Evolutionary conservation across 2,329 filamentous ascomycete species (phyloP).

Genomic region (Hymenoscyphus fructigenus): DNA sequence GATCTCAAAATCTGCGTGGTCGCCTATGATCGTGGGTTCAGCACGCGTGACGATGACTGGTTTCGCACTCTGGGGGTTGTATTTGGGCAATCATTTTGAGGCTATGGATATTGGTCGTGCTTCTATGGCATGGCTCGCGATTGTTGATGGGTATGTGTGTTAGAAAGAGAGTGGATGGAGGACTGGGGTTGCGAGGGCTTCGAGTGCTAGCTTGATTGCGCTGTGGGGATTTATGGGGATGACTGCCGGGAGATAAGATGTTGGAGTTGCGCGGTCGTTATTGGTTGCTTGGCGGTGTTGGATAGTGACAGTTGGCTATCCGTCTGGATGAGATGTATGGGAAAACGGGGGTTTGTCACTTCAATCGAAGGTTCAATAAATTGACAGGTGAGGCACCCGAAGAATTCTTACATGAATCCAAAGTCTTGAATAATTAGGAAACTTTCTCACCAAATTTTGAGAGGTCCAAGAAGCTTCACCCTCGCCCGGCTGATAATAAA

Average conservation of each 20-base stretch:
- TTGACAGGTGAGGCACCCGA: too few species aligned
- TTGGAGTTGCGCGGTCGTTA: not conserved
- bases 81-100: conserved; percentile 1
- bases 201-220: not conserved
- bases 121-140: not conserved
- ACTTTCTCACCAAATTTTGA: too few species aligned
- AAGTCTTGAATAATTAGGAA: too few species aligned
- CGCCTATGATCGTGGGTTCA: not conserved
- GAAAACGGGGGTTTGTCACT: too few species aligned
- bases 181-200: not conserved
- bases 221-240: not conserved
- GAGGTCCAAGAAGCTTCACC: too few species aligned
- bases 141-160: not conserved
- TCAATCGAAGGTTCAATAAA: too few species aligned
- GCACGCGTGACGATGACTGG: not conserved
- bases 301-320: too few species aligned
- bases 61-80: not conserved
- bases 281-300: too few species aligned
- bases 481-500: too few species aligned
- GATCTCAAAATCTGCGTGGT: not conserved
- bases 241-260: not conserved
- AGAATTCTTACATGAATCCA: too few species aligned
- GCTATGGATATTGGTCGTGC: not conserved
- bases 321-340: too few species aligned
- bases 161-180: not conserved